A percentile compares a stretch with the other conserved stretches of the same genome.
phyloP scores from a whole-genome alignment of 345 rosid species.

The Brassica cretica region DNA sequence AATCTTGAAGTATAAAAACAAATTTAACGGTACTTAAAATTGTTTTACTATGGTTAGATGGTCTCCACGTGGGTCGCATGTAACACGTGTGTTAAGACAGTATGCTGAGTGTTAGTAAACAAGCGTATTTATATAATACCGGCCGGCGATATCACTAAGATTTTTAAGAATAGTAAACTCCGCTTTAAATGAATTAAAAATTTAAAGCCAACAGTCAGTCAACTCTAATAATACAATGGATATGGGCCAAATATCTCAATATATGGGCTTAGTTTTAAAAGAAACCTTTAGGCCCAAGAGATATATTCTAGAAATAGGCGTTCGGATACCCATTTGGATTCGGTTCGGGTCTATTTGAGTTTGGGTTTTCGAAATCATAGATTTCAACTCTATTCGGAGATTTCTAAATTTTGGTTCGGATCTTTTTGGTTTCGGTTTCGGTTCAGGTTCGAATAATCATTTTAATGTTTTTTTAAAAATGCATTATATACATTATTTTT shows the following conservation, averaged over 20 bases:
- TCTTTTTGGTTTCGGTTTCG: too few species aligned
- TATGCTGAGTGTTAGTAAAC: background rate
- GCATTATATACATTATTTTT: too few species aligned
- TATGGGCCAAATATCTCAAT: background rate
- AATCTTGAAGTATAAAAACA: background rate
- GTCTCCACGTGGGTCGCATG: constrained; percentile 29
- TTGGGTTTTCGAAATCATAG: too few species aligned
- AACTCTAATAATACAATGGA: background rate
- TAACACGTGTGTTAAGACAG: constrained; percentile 25
- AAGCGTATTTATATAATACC: background rate
- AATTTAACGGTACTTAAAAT: background rate
- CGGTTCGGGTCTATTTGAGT: too few species aligned
- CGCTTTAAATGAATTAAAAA: background rate
- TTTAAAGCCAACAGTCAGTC: background rate
- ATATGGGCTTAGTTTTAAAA: too few species aligned
- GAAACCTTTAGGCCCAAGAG: background rate
- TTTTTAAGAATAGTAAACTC: background rate
- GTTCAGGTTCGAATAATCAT: too few species aligned
- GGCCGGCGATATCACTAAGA: background rate
- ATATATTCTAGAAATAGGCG: background rate
- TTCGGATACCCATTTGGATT: too few species aligned
- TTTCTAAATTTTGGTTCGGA: too few species aligned
- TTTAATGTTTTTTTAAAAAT: too few species aligned
- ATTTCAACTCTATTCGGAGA: too few species aligned
- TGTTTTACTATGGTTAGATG: background rate